These are phyloP conservation scores for Friedmanniomyces endolithicus DNA, from an alignment of 495 filamentous ascomycete species.

Conservation along the genomic window DNA sequence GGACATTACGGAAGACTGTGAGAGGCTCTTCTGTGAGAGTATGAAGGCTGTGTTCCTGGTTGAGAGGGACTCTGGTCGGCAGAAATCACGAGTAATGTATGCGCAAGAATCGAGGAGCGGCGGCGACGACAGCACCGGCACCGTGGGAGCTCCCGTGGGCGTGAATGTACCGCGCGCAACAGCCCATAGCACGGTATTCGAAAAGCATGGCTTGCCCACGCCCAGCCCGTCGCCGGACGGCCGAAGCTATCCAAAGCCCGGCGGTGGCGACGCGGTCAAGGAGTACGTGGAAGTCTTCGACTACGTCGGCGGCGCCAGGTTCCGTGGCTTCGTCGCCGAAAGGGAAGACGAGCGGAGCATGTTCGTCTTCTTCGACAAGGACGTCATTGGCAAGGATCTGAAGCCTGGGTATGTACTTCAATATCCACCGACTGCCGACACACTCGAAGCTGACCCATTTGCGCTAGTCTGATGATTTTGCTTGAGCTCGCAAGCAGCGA, in stretches of 20 bases:
- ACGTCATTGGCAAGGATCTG: slow-evolving; percentile 56
- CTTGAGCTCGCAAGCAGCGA: slow-evolving; percentile 69
- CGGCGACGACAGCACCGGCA: neutral
- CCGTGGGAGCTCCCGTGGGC: neutral
- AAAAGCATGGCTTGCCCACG: slow-evolving; percentile 14
- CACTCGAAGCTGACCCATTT: slow-evolving; percentile 10
- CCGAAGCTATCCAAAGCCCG: slow-evolving; percentile 20
- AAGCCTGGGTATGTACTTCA: slow-evolving; percentile 68
- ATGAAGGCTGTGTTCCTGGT: slow-evolving; percentile 85
- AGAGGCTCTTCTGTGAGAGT: slow-evolving; percentile 97
- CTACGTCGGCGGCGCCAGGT: slow-evolving; percentile 67
- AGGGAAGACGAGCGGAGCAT: slow-evolving; percentile 53
- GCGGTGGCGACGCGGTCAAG: slow-evolving; percentile 28
- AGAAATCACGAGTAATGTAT: slow-evolving; percentile 65
- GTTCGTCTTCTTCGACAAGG: slow-evolving; percentile 76
- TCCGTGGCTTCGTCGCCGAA: slow-evolving; percentile 67
- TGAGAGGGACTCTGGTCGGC: slow-evolving; percentile 61
- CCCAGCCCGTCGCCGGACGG: slow-evolving; percentile 21
- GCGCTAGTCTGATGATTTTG: slow-evolving; percentile 64
- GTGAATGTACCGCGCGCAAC: neutral
- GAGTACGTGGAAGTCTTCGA: slow-evolving; percentile 76
- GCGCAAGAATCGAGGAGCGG: slow-evolving; percentile 15
- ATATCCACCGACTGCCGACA: neutral
- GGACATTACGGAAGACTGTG: slow-evolving; percentile 97
- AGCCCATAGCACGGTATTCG: neutral